Conservation (phyloP, 179 eudicot genomes). For the Carnegiea gigantea region DNA sequence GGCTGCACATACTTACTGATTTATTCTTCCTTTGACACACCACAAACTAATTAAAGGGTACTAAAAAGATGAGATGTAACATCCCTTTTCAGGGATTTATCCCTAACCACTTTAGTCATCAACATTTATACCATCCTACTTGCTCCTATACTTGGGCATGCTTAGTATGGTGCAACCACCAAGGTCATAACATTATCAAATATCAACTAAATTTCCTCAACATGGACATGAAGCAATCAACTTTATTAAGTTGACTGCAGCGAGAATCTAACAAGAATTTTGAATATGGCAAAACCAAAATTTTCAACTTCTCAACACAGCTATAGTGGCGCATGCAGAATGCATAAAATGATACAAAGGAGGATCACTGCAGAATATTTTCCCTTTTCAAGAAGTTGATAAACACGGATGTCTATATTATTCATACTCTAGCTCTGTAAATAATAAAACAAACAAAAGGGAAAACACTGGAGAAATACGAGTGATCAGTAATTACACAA, state of each 20-base stretch:
- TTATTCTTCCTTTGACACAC: conserved; percentile 27
- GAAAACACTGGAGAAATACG: not conserved
- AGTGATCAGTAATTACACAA: not conserved
- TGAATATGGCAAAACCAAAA: not conserved
- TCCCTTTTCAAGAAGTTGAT: conserved; percentile 13
- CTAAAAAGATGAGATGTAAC: conserved; percentile 11
- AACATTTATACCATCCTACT: conserved; percentile 15
- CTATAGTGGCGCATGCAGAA: conserved; percentile 9
- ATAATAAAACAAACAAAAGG: not conserved
- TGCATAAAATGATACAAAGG: conserved; percentile 12
- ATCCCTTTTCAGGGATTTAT: conserved; percentile 10
- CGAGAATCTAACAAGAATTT: conserved; percentile 12
- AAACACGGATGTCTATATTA: not conserved
- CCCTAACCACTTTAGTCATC: not conserved
- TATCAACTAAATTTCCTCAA: conserved; percentile 10
- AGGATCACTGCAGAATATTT: conserved; percentile 20
- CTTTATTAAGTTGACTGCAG: conserved; percentile 18
- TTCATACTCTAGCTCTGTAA: not conserved
- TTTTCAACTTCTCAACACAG: conserved; percentile 11
- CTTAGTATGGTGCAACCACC: conserved; percentile 9
- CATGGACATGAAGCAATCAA: conserved; percentile 18
- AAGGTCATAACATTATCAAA: conserved; percentile 15
- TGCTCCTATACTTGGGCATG: conserved; percentile 14
- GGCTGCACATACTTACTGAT: not conserved
- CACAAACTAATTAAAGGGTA: conserved; percentile 13